These are phyloP conservation scores for Mucor circinelloides DNA, from an alignment of 371 early-diverging fungal species.

Conservation along the genomic window DNA sequence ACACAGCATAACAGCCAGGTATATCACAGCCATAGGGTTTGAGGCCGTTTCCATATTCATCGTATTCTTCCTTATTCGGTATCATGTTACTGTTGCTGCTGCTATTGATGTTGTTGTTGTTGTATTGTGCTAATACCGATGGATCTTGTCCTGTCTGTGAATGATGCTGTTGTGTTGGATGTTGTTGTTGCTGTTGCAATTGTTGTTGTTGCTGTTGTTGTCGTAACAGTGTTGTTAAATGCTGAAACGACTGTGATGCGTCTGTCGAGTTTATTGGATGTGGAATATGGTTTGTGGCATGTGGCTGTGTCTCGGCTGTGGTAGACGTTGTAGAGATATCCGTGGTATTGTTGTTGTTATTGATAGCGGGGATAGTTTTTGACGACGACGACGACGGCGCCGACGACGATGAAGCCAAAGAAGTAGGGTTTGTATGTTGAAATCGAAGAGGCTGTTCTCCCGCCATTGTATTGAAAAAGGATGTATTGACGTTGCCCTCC, in stretches of 20 bases:
- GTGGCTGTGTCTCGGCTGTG: neutral
- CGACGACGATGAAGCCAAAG: slow-evolving; percentile 11
- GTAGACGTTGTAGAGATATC: slow-evolving; percentile 2
- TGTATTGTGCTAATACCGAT: slow-evolving; percentile 29
- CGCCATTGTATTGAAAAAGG: slow-evolving; percentile 38
- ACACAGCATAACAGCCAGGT: slow-evolving; percentile 61
- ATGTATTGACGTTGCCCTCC: slow-evolving; percentile 27
- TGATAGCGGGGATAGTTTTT: neutral
- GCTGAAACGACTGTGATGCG: slow-evolving; percentile 11
- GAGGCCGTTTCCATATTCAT: slow-evolving; percentile 14
- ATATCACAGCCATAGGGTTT: slow-evolving; percentile 78
- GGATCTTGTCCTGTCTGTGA: slow-evolving; percentile 23
- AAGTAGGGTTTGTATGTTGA: slow-evolving; percentile 17
- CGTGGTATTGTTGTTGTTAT: neutral
- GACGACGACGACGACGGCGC: too few relatives aligned
- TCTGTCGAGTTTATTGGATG: slow-evolving; percentile 2
- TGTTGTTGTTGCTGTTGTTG: slow-evolving; percentile 14
- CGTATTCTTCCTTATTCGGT: slow-evolving; percentile 9
- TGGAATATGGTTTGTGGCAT: slow-evolving; percentile 2
- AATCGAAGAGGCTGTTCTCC: slow-evolving; percentile 14
- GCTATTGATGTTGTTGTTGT: neutral
- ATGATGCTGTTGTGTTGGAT: slow-evolving; percentile 16
- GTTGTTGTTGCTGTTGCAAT: slow-evolving; percentile 5
- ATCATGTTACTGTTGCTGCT: neutral
- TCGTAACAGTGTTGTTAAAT: neutral